These are phyloP conservation scores for Phalaenopsis equestris DNA, from an alignment of 106 monocot species.

Conservation along the genomic window DNA sequence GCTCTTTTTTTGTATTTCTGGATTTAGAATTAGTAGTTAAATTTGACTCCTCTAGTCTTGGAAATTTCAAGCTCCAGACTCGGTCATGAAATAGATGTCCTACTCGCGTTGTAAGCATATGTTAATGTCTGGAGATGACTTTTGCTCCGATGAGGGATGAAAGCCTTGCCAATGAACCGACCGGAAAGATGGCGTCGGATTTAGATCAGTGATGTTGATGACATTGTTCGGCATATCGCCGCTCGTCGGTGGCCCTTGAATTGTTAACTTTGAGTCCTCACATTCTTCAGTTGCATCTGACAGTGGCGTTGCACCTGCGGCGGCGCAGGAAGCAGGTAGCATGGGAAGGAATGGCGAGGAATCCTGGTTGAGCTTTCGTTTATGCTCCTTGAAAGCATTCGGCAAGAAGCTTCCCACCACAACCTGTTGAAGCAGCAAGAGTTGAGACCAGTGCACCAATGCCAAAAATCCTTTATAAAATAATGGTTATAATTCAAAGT, in stretches of 20 bases:
- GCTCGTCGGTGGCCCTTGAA: constrained; percentile 11
- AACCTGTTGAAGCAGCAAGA: constrained; percentile 22
- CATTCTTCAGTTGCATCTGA: constrained; percentile 32
- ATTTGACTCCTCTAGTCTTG: no score
- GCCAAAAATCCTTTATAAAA: no score
- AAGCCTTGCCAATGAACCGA: constrained; percentile 31
- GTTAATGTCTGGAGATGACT: constrained; percentile 53
- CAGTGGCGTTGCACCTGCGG: constrained; percentile 23
- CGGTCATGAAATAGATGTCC: not conserved
- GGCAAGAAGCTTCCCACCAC: constrained; percentile 53
- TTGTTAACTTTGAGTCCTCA: constrained; percentile 14
- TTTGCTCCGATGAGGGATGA: constrained; percentile 27
- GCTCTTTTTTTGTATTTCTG: no score
- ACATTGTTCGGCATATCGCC: constrained; percentile 9
- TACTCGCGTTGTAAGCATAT: constrained; percentile 24
- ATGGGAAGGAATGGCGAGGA: constrained; percentile 9
- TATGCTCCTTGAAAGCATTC: constrained; percentile 31
- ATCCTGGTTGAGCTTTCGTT: constrained; percentile 15
- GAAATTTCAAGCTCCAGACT: no score
- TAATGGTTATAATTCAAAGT: no score
- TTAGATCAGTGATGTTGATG: constrained; percentile 9
- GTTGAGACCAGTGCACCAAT: not conserved
- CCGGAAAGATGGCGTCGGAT: constrained; percentile 10
- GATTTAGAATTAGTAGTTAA: no score
- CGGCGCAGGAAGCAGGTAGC: constrained; percentile 8